Base-by-base conservation (phyloP, 129 eudicot species). In the Lactuca sativa region DNA sequence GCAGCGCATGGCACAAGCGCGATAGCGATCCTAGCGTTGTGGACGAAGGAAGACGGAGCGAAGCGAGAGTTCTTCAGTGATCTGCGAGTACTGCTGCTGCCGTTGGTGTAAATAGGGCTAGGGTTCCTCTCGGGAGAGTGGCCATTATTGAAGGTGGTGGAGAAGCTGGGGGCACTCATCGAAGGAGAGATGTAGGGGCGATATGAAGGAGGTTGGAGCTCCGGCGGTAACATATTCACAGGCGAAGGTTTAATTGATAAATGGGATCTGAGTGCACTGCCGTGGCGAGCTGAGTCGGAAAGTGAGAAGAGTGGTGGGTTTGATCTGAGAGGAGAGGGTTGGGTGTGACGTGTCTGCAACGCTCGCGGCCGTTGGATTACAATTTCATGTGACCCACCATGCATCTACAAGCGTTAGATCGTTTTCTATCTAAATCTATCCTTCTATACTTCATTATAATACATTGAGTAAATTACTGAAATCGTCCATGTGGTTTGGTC, bases 181-280 rank as follows among this genome's bases (percentile, higher is more conserved):
- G 97, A 83, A 14, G 97, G 64, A 4, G 96, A 64, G 70, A 91
- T 86, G 82, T 88, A 79, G 0, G 96, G 96, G 16, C 95, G 96
- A 67, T 77, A 88, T 21, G 92, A 68, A 3, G 93, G 90, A 14
- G 97, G 63, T 67, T 91, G 90, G 64, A 91, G 96, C 76, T 91
- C 97, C 90, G 97, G 96, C 71, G 93, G 88, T 38, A 91, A 60
- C 97, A 91, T 91, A 34, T 69, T 74, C 74, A 74, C 82, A 88
- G 83, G 80, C 7, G 32, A 47, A n/a, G 44, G 71, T 53, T 76
- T 70, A 31, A 16, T 63, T 73, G 69, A 64, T 33, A 63, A 71
- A 17, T 56, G 68, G 77, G 82, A 77, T 77, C 77, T 64, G 72
- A 37, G 6, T 9, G 64, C 6, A 38, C 49, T 62, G 66, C 13